A percentile compares a stretch with the other conserved stretches of the same genome.
Evolutionary conservation across 371 early-diverging fungal genomes (phyloP).

Genomic region (Mucor racemosus): DNA sequence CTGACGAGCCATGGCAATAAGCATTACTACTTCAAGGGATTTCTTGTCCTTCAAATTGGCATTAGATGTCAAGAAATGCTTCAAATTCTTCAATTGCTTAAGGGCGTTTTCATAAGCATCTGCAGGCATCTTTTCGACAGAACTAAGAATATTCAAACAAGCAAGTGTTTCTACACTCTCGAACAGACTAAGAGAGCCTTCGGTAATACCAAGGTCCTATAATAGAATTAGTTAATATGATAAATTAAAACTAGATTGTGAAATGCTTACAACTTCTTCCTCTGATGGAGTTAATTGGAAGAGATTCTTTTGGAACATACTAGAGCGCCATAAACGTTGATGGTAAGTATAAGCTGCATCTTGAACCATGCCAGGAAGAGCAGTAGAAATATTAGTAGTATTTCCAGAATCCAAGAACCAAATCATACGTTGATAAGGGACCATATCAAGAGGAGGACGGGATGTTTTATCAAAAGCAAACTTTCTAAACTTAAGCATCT

Average conservation of each 20-base stretch:
- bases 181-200: constrained; percentile 61
- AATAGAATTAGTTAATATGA: neutral
- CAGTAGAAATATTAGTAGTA: constrained; percentile 23
- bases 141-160: constrained; percentile 60
- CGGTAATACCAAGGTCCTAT: constrained; percentile 41
- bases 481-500: constrained; percentile 38
- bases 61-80: constrained; percentile 34
- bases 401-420: constrained; percentile 62
- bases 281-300: constrained; percentile 32
- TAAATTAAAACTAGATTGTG: neutral
- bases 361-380: constrained; percentile 46
- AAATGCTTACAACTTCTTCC: constrained; percentile 29
- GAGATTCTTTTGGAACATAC: constrained; percentile 36
- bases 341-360: constrained; percentile 45
- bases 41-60: constrained; percentile 36
- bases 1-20: constrained; percentile 43
- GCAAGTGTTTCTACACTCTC: constrained; percentile 61
- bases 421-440: constrained; percentile 68
- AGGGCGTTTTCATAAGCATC: constrained; percentile 46
- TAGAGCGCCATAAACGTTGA: constrained; percentile 48
- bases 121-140: constrained; percentile 47
- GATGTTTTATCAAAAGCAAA: constrained; percentile 59
- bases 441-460: constrained; percentile 68
- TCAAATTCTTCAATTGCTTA: constrained; percentile 33
- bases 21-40: constrained; percentile 36